These are phyloP conservation scores for Hibiscus mutabilis DNA, from an alignment of 345 rosid genomes.

Conservation along the genomic window DNA sequence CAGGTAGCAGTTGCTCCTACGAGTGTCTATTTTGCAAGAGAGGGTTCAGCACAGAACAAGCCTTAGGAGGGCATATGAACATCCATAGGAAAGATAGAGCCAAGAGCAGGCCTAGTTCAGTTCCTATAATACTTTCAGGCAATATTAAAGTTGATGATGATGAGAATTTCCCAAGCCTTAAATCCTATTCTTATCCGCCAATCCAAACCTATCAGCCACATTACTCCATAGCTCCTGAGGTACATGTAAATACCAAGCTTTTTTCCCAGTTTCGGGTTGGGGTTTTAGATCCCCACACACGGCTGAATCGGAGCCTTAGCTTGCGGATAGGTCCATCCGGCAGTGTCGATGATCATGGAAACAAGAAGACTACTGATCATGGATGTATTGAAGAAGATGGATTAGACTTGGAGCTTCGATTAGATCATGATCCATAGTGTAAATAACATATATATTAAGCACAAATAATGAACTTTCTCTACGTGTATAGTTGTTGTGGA, in stretches of 20 bases:
- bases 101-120: slow-evolving; percentile 30
- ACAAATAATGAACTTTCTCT: neutral
- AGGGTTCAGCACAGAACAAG: slow-evolving; percentile 92
- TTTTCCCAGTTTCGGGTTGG: slow-evolving; percentile 29
- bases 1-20: slow-evolving; percentile 29
- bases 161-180: slow-evolving; percentile 11
- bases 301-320: slow-evolving; percentile 8
- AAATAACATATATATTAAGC: neutral
- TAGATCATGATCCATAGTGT: slow-evolving; percentile 44
- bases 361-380: slow-evolving; percentile 11
- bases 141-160: slow-evolving; percentile 18
- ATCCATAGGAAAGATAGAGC: slow-evolving; percentile 80
- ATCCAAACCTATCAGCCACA: slow-evolving; percentile 7
- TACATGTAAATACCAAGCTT: slow-evolving; percentile 26
- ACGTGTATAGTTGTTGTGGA: neutral
- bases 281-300: slow-evolving; percentile 19
- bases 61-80: slow-evolving; percentile 94
- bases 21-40: slow-evolving; percentile 77
- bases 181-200: slow-evolving; percentile 13
- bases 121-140: slow-evolving; percentile 17
- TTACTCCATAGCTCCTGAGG: slow-evolving; percentile 17
- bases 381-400: slow-evolving; percentile 38
- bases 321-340: slow-evolving; percentile 16
- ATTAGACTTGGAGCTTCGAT: slow-evolving; percentile 89
- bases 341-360: slow-evolving; percentile 8